A percentile compares a stretch with the other conserved stretches of the same genome.
Conservation (phyloP, 1,284 basidiomycete species). For the Caloboletus firmus region DNA sequence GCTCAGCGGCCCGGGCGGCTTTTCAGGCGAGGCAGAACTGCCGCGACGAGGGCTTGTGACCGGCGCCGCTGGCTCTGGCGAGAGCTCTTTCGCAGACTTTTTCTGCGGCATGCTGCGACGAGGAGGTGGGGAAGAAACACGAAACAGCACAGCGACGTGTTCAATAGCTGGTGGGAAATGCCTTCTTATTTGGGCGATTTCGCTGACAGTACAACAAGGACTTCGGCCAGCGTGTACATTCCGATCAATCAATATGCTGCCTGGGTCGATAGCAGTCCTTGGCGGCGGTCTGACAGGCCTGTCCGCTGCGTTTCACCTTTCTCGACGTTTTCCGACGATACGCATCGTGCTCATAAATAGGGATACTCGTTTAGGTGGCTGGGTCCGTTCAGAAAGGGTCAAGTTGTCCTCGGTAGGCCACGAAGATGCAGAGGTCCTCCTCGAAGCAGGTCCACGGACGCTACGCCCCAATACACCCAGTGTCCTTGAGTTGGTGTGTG, state of each 20-base stretch:
- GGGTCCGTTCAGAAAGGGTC: constrained; percentile 72
- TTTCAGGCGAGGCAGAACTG: constrained; percentile 40
- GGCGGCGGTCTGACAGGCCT: constrained; percentile 85
- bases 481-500: constrained; percentile 80
- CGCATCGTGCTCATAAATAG: constrained; percentile 73
- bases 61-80: constrained; percentile 13
- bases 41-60: constrained; percentile 27
- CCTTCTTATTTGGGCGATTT: constrained; percentile 8
- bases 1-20: constrained; percentile 55
- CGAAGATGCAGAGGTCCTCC: constrained; percentile 46
- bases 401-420: constrained; percentile 30
- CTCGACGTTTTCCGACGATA: constrained; percentile 59
- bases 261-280: constrained; percentile 60
- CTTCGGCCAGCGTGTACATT: too few species aligned
- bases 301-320: constrained; percentile 76
- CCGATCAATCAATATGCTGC: constrained; percentile 19
- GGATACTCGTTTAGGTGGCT: constrained; percentile 72
- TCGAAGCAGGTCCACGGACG: constrained; percentile 85
- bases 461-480: constrained; percentile 72
- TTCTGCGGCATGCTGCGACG: constrained; percentile 20
- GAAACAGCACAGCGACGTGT: constrained; percentile 26
- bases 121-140: constrained; percentile 4
- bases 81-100: constrained; percentile 17
- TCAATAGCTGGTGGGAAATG: constrained; percentile 25
- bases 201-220: not conserved